phyloP scores from a whole-genome alignment of 768 basidiomycete species.

The Russula lepida region DNA sequence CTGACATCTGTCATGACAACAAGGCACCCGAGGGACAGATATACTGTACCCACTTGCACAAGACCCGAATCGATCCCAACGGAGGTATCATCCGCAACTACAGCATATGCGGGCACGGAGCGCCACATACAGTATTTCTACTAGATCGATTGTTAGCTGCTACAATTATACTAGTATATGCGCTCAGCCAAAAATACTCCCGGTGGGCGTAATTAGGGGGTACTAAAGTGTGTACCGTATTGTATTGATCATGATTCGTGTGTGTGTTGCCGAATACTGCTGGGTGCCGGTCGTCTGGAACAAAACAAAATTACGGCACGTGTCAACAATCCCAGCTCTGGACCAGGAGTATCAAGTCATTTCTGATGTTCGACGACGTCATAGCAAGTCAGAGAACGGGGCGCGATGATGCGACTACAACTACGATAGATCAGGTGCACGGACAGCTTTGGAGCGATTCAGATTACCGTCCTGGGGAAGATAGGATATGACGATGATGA shows the following conservation, averaged over 20 bases:
- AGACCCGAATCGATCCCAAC: not conserved
- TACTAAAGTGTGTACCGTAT: not conserved
- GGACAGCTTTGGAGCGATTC: not conserved
- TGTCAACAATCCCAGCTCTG: not conserved
- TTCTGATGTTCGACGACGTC: conserved; percentile 5
- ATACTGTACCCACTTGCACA: not conserved
- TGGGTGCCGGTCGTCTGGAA: not conserved
- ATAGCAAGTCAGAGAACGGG: not conserved
- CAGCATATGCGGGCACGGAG: no score
- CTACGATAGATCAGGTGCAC: not conserved
- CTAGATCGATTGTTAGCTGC: not conserved
- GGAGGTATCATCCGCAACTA: not conserved
- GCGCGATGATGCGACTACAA: no score
- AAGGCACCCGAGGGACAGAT: not conserved
- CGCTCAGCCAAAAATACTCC: not conserved
- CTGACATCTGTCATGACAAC: not conserved
- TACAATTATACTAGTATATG: no score
- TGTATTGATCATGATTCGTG: not conserved
- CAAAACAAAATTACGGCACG: not conserved
- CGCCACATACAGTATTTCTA: not conserved
- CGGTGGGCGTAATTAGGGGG: not conserved
- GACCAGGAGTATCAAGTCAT: not conserved
- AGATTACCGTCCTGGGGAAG: conserved; percentile 1
- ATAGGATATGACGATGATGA: not conserved
- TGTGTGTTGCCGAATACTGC: not conserved